Evolutionary conservation across 306 rosid species (phyloP).

Genomic region (Castanea sativa): DNA sequence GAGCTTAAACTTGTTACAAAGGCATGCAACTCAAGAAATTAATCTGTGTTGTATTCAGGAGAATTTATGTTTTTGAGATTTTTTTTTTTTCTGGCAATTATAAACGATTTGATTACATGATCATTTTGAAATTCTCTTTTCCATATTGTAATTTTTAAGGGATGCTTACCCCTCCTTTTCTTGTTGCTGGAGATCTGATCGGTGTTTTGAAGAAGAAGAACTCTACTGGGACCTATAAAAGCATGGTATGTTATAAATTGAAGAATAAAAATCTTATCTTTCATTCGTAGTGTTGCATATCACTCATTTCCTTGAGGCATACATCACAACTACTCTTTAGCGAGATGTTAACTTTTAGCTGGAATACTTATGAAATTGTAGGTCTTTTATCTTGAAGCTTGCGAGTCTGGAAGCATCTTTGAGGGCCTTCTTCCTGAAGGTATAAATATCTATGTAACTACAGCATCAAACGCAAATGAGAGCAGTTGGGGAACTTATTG

Average conservation of each 20-base stretch:
- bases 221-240: slow-evolving; percentile 66
- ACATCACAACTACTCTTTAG: neutral
- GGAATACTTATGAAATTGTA: slow-evolving; percentile 23
- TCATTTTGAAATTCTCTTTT: neutral
- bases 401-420: slow-evolving; percentile 93
- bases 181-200: slow-evolving; percentile 58
- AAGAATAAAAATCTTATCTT: too few relatives aligned
- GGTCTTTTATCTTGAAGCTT: slow-evolving; percentile 96
- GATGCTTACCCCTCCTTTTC: slow-evolving; percentile 71
- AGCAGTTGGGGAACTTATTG: slow-evolving; percentile 97
- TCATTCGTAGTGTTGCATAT: too few relatives aligned
- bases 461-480: slow-evolving; percentile 79
- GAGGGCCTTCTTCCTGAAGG: slow-evolving; percentile 86
- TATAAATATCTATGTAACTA: slow-evolving; percentile 78
- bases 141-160: slow-evolving; percentile 33
- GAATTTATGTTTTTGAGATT: too few relatives aligned
- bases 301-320: slow-evolving; percentile 5
- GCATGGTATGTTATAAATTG: slow-evolving; percentile 44
- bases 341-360: neutral
- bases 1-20: neutral
- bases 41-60: neutral
- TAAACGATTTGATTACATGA: neutral
- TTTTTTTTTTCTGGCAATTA: neutral
- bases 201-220: slow-evolving; percentile 72
- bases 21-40: neutral